phyloP scores from a whole-genome alignment of 1,284 basidiomycete species.

The Boletus chippewaensis region DNA sequence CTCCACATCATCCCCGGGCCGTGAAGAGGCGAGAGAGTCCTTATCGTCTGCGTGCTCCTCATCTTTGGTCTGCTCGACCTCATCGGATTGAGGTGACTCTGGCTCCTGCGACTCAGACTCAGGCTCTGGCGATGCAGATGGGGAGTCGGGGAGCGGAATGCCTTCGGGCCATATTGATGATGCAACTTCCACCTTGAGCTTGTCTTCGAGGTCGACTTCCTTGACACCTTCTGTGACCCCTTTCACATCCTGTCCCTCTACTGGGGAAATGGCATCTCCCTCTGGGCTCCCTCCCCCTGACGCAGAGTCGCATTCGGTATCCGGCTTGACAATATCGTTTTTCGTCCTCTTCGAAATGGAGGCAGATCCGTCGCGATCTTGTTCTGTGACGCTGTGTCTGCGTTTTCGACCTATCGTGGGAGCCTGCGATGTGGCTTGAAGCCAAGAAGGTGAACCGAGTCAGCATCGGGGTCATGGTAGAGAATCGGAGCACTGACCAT shows the following conservation, averaged over 20 bases:
- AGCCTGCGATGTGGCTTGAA: constrained; percentile 63
- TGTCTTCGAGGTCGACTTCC: constrained; percentile 55
- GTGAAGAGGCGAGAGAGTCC: constrained; percentile 25
- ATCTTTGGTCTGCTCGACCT: constrained; percentile 32
- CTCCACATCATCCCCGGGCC: constrained; percentile 9
- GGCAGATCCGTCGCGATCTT: constrained; percentile 36
- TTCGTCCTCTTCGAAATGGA: constrained; percentile 42
- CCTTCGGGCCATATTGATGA: constrained; percentile 36
- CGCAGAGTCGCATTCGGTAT: constrained; percentile 16
- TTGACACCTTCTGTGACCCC: constrained; percentile 65
- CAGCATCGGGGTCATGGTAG: constrained; percentile 3
- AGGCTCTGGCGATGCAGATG: constrained; percentile 20
- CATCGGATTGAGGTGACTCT: constrained; percentile 15
- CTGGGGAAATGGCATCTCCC: constrained; percentile 12
- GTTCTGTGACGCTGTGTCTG: constrained; percentile 49
- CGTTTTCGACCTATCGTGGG: constrained; percentile 63
- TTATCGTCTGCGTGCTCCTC: constrained; percentile 22
- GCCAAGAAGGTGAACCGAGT: constrained; percentile 8
- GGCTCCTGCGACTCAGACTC: constrained; percentile 16
- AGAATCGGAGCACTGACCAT: constrained; percentile 45
- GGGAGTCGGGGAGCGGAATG: constrained; percentile 49
- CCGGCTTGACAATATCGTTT: constrained; percentile 29
- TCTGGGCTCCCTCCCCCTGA: constrained; percentile 20
- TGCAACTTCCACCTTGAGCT: constrained; percentile 19
- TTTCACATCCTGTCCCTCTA: constrained; percentile 50